phyloP scores from a whole-genome alignment of 164 flowering plant genomes.

The Liquidambar formosana region DNA sequence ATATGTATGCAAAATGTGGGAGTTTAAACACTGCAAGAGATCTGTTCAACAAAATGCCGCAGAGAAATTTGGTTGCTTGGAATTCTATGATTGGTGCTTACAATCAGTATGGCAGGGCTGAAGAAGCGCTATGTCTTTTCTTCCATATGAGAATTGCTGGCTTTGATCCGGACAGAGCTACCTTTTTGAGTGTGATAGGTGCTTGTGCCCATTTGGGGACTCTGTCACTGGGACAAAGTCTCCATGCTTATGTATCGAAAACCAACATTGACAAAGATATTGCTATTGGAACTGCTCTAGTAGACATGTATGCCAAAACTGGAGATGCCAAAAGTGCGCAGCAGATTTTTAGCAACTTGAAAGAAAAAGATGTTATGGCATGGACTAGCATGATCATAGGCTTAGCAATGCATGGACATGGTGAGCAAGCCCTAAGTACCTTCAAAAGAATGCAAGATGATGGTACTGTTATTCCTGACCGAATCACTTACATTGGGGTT shows the following conservation, averaged over 20 bases:
- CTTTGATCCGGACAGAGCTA: slow-evolving; percentile 20
- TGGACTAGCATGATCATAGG: slow-evolving; percentile 43
- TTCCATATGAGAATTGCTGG: slow-evolving; percentile 15
- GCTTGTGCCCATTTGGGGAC: slow-evolving; percentile 25
- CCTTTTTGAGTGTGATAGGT: slow-evolving; percentile 22
- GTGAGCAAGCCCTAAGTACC: slow-evolving; percentile 18
- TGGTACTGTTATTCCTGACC: slow-evolving; percentile 19
- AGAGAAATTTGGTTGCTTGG: slow-evolving; percentile 29
- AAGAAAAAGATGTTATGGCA: slow-evolving; percentile 27
- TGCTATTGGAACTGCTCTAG: slow-evolving; percentile 26
- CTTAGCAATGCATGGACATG: slow-evolving; percentile 31
- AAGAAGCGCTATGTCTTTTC: slow-evolving; percentile 22
- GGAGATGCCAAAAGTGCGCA: slow-evolving; percentile 23
- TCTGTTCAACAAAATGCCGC: slow-evolving; percentile 29
- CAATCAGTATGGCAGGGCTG: slow-evolving; percentile 18
- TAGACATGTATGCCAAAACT: slow-evolving; percentile 39
- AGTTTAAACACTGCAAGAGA: slow-evolving; percentile 19
- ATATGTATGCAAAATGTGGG: slow-evolving; percentile 37
- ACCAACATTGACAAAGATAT: slow-evolving; percentile 12
- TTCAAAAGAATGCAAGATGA: slow-evolving; percentile 26
- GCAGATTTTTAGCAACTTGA: slow-evolving; percentile 22
- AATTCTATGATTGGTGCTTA: slow-evolving; percentile 28
- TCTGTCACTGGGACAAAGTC: slow-evolving; percentile 18
- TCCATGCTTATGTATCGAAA: slow-evolving; percentile 24
- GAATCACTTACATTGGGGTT: slow-evolving; percentile 33